Base-by-base conservation (phyloP, 192 early-diverging fungal species). In the Rhizophagus clarus region DNA sequence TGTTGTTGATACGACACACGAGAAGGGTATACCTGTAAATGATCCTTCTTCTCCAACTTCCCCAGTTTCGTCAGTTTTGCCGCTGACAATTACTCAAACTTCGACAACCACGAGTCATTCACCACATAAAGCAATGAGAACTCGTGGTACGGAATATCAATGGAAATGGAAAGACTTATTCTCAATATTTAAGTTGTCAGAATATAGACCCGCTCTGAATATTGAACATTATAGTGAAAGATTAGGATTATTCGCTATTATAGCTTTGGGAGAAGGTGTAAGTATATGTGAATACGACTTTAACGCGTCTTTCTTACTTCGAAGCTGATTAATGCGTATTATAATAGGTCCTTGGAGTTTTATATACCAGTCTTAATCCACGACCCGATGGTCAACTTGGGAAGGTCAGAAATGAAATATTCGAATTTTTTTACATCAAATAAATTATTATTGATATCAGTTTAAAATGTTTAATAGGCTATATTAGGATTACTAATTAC, bases 221-320 rank as follows among this genome's bases (percentile, higher is more conserved):
- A 85, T 85, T 60, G 84, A 86, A 76, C 84, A 86, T 73, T 79
- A 60, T 32, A 82, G 69, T 76, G 84, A 85, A 34, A 47, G 84
- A 31, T 72, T 86, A 47, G 84, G 84, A n/a, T 67, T 71, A 22
- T 86, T 87, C 42, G 61, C 76, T 15, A 47, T 85, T 28, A 84
- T 85, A 29, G 24, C 69, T 40, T 61, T 85, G 20, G 84, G 84
- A 28, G 84, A 85, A 64, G 47, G 82, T 37, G 85, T 85, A 68
- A 80, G 77, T 68, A 34, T n/a, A 29, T 4, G 7, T 79, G 12
- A 15, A 61, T 17, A 37, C 17, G 8, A 24, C 14, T n/a, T n/a
- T 61, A 31, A 62, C 32, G 15, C 9, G 32, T 2, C 4, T 15
- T 22, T 37, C 10, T 34, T n/a, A n/a, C n/a, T n/a, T n/a, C n/a